Base-by-base conservation (phyloP, 2,329 filamentous ascomycete species). In the Pyrenochaeta sp. region DNA sequence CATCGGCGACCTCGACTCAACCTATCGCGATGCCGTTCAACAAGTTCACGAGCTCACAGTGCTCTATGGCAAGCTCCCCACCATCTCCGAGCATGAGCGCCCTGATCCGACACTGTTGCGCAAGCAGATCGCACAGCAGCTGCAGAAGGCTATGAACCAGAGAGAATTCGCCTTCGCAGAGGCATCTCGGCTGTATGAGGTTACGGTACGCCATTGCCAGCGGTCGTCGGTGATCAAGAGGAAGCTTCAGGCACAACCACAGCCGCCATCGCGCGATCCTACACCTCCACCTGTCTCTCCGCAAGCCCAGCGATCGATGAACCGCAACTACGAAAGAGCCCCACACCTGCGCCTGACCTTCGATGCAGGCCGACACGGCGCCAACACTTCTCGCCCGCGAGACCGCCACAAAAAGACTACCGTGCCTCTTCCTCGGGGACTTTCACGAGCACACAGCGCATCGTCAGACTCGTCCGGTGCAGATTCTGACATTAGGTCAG, bases 241-340 rank as follows among this genome's bases (percentile, higher is more conserved):
- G 66, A 89, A 89, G 75, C 81, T 90, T 22, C 82, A 87, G 59
- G 83, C 85, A 10, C 81, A 89, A 47, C 86, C 87, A 2, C 82
- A 85, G 72, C 87, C 86, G 19, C 83, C 85, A 2, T 87, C 85
- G 22, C 81, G 84, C 62, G 87, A 88, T 64, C 84, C 86, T n/a
- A 86, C 85, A 1, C 85, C 84, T 34, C 75, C 73, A 2, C 78
- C 80, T 25, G 66, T 77, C 57, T 81, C 80, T 28, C 79, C 80
- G 5, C 77, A 78, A 50, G 69, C 72, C 43, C 62, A 71, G 32
- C 68, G 72, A 36, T 47, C 45, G 49, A 63, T 68, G 46, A 55
- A 67, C 39, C 68, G 68, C 54, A 61, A 53, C 47, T 66, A 66
- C 53, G 64, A 72, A 25, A 62, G 65, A 19, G 54, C 71, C 39